phyloP scores from a whole-genome alignment of 148 eudicot species.

The Silene uniflora region DNA sequence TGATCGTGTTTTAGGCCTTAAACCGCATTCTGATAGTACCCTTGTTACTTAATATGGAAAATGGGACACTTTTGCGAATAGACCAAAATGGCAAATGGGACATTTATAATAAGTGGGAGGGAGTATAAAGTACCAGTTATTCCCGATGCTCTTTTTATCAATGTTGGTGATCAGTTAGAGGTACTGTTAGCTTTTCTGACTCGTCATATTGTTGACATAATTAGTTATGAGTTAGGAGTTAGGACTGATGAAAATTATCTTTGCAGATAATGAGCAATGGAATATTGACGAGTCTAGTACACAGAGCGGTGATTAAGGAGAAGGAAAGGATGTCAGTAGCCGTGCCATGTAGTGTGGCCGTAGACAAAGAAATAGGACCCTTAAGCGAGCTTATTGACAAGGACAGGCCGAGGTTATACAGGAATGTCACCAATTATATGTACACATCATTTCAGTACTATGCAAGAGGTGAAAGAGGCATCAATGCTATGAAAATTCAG shows the following conservation, averaged over 20 bases:
- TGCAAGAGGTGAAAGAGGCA: constrained; percentile 22
- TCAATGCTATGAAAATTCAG: constrained; percentile 15
- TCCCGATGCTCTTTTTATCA: constrained; percentile 42
- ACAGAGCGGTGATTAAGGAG: constrained; percentile 32
- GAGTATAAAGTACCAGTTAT: constrained; percentile 38
- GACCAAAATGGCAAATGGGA: no score
- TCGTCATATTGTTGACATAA: no score
- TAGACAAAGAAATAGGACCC: constrained; percentile 32
- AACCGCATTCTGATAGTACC: constrained; percentile 48
- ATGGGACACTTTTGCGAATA: no score
- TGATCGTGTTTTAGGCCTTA: constrained; percentile 34
- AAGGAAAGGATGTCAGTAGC: constrained; percentile 36
- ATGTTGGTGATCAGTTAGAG: constrained; percentile 39
- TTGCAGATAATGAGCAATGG: constrained; percentile 44
- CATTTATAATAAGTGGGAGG: no score
- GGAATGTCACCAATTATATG: constrained; percentile 27
- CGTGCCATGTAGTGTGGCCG: constrained; percentile 19
- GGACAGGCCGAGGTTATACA: constrained; percentile 29
- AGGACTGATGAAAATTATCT: no score
- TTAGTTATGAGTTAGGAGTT: no score
- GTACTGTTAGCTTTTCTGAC: neutral
- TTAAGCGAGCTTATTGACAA: constrained; percentile 18
- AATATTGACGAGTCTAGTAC: constrained; percentile 36
- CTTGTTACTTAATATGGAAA: no score
- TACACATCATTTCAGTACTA: constrained; percentile 3